Conservation (phyloP, 2,329 filamentous ascomycete species). For the Pseudocercospora macadamiae region DNA sequence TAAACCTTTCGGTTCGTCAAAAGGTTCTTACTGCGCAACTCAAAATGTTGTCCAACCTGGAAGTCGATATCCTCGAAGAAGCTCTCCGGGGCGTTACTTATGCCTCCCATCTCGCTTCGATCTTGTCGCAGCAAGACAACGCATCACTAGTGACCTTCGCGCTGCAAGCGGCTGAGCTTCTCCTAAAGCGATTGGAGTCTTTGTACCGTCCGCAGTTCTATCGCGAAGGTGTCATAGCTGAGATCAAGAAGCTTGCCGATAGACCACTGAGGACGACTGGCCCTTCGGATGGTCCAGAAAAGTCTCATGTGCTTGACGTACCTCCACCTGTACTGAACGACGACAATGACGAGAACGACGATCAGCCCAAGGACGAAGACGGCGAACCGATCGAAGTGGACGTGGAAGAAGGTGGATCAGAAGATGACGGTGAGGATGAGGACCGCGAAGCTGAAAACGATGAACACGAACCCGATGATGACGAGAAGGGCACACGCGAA, state of each 20-base stretch:
- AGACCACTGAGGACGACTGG: constrained; percentile 34
- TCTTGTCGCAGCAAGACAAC: constrained; percentile 93
- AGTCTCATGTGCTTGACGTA: neutral
- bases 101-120: constrained; percentile 91
- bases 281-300: constrained; percentile 16
- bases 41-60: constrained; percentile 97
- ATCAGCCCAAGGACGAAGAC: constrained; percentile 57
- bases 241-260: constrained; percentile 79
- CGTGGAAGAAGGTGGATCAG: constrained; percentile 25
- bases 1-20: constrained; percentile 90
- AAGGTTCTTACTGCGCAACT: constrained; percentile 95
- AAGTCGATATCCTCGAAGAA: constrained; percentile 80
- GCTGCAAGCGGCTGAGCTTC: constrained; percentile 83
- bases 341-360: constrained; percentile 44
- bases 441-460: constrained; percentile 60
- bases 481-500: constrained; percentile 3
- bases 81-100: constrained; percentile 87
- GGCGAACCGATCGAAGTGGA: constrained; percentile 32
- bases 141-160: constrained; percentile 82
- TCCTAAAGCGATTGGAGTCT: constrained; percentile 79
- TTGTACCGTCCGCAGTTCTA: constrained; percentile 97
- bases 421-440: constrained; percentile 42
- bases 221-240: constrained; percentile 90
- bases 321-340: constrained; percentile 17
- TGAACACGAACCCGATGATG: constrained; percentile 49